Conservation (phyloP, 2,329 filamentous ascomycete species). For the Coccinonectria pachysandricola region DNA sequence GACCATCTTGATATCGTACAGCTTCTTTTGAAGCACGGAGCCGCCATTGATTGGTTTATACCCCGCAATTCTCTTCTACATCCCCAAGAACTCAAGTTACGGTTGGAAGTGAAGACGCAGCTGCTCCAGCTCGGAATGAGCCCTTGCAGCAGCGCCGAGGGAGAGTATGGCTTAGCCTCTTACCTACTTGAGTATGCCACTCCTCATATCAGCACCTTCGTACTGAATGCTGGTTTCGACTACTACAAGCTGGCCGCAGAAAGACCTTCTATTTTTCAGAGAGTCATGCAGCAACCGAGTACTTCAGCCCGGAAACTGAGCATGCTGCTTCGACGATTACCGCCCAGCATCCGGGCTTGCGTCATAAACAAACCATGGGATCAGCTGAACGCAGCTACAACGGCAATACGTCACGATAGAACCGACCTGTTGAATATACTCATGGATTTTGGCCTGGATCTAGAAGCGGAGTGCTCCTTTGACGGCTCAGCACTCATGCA, state of each 20-base stretch:
- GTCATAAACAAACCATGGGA: constrained; percentile 50
- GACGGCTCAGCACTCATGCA: constrained; percentile 14
- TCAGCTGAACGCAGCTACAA: constrained; percentile 1
- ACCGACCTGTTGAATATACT: constrained; percentile 3
- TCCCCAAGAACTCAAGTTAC: too few species aligned
- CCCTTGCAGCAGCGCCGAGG: constrained; percentile 1
- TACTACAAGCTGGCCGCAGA: constrained; percentile 8
- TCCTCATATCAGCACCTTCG: constrained; percentile 1
- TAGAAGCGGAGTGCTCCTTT: constrained; percentile 6
- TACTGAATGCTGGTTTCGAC: constrained; percentile 12
- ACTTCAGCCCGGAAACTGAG: too few species aligned
- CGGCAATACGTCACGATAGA: constrained; percentile 4
- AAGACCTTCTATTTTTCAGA: constrained; percentile 9
- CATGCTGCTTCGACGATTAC: background rate
- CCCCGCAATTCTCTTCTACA: too few species aligned
- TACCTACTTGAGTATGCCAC: constrained; percentile 3
- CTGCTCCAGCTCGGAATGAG: constrained; percentile 9
- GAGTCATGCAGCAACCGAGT: too few species aligned
- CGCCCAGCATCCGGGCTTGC: constrained; percentile 46
- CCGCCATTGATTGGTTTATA: too few species aligned
- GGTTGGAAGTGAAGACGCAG: background rate
- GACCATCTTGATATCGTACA: constrained; percentile 1
- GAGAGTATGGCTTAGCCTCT: constrained; percentile 2
- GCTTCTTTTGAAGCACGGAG: constrained; percentile 8
- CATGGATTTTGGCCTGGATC: constrained; percentile 9